Conservation (phyloP, 2,329 filamentous ascomycete species). For the Beauveria brongniartii region DNA sequence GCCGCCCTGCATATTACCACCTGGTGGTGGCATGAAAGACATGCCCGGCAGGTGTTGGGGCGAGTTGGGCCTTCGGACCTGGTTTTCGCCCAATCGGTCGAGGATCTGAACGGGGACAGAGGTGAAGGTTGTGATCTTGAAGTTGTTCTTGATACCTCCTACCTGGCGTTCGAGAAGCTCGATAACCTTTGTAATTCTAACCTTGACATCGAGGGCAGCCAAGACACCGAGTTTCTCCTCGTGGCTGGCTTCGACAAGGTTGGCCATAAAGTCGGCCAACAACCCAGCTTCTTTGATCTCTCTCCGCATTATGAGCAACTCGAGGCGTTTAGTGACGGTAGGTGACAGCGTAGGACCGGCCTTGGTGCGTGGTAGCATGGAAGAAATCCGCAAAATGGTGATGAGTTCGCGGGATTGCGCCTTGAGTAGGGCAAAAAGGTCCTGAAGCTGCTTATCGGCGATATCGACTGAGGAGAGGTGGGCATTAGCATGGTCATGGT, state of each 20-base stretch:
- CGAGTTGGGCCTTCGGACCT: constrained; percentile 24
- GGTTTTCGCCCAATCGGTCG: constrained; percentile 39
- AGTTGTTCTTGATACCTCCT: constrained; percentile 73
- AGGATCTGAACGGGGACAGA: constrained; percentile 56
- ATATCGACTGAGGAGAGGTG: constrained; percentile 20
- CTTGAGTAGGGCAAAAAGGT: constrained; percentile 74
- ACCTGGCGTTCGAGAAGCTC: constrained; percentile 79
- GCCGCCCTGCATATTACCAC: constrained; percentile 31
- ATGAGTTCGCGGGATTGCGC: constrained; percentile 79
- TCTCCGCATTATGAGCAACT: constrained; percentile 79
- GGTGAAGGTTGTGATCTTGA: constrained; percentile 74
- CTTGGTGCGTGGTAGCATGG: constrained; percentile 66
- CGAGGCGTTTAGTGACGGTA: constrained; percentile 75
- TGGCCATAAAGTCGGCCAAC: constrained; percentile 94
- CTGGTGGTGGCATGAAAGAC: constrained; percentile 25
- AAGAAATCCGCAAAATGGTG: constrained; percentile 73
- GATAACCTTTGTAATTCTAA: constrained; percentile 72
- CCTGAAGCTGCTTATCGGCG: constrained; percentile 53
- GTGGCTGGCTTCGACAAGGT: constrained; percentile 76
- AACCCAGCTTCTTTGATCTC: constrained; percentile 73
- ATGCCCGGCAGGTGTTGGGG: constrained; percentile 32
- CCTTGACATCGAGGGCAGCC: constrained; percentile 69
- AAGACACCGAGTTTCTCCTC: constrained; percentile 88
- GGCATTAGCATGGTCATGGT: not conserved
- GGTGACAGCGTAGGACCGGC: constrained; percentile 63